phyloP scores from a whole-genome alignment of 176 grass and related monocot species.

The Cenchrus americanus region DNA sequence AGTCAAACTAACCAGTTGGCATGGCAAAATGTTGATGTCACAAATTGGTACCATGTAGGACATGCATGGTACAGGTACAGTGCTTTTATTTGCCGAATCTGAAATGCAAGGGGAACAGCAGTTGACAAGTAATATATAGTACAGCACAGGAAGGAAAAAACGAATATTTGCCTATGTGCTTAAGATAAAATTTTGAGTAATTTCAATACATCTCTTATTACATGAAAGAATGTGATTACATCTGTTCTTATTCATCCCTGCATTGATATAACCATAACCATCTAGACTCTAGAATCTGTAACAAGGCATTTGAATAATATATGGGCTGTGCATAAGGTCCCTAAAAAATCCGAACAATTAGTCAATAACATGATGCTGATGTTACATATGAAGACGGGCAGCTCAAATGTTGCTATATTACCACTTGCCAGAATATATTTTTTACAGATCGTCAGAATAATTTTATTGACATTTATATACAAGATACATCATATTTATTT shows the following conservation, averaged over 20 bases:
- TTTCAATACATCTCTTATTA: not conserved
- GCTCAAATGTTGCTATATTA: not conserved
- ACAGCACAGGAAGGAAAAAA: not conserved
- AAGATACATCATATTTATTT: not conserved
- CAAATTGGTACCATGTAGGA: slow-evolving; percentile 92
- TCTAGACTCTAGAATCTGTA: not conserved
- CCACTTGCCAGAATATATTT: not conserved
- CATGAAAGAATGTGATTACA: not conserved
- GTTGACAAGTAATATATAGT: slow-evolving; percentile 15
- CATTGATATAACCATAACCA: not conserved
- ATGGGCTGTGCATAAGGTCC: no score
- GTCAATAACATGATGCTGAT: not conserved
- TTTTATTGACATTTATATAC: not conserved
- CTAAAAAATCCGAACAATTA: not conserved
- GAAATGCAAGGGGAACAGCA: slow-evolving; percentile 43
- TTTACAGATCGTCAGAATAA: not conserved
- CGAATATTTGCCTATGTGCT: not conserved
- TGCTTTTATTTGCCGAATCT: slow-evolving; percentile 69
- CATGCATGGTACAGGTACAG: slow-evolving; percentile 82
- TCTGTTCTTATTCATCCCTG: not conserved
- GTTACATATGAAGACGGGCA: not conserved
- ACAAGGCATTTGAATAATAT: not conserved
- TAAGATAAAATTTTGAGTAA: not conserved
- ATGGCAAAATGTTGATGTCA: slow-evolving; percentile 96
- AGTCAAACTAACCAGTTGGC: slow-evolving; percentile 80